These are phyloP conservation scores for Neurospora discreta DNA, from an alignment of 495 filamentous ascomycete species.

Conservation along the genomic window DNA sequence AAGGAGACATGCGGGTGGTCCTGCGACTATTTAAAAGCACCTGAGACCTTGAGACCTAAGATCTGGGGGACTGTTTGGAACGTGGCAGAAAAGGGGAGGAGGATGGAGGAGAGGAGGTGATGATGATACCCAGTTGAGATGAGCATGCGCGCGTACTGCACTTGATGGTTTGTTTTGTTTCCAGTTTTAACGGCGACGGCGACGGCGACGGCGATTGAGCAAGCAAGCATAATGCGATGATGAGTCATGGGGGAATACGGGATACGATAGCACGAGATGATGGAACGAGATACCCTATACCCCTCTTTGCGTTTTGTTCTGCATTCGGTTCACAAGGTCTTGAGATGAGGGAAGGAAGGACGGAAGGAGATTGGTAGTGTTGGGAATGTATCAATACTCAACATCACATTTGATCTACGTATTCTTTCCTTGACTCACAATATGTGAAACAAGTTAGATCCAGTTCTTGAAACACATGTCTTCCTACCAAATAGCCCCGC, in stretches of 20 bases:
- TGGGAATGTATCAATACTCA: neutral
- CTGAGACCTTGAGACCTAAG: too few species aligned
- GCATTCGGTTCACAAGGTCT: neutral
- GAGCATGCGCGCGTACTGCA: too few species aligned
- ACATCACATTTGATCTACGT: neutral
- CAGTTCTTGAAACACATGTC: too few species aligned
- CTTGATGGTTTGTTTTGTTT: neutral
- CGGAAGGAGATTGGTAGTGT: neutral
- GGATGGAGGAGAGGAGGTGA: neutral
- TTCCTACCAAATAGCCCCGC: too few species aligned
- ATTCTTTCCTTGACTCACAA: neutral
- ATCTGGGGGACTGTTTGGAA: too few species aligned
- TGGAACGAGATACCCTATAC: neutral
- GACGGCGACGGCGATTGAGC: too few species aligned
- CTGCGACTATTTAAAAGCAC: constrained; percentile 15
- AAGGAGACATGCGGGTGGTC: constrained; percentile 14
- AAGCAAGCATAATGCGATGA: neutral
- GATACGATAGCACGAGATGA: neutral
- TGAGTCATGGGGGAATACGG: neutral
- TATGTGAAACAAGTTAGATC: neutral
- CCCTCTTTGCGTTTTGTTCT: neutral
- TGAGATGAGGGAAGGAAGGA: neutral
- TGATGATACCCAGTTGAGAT: neutral
- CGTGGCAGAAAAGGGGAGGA: too few species aligned
- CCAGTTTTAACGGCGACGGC: too few species aligned